Percentiles rank a stretch among this genome's conserved stretches.
Conservation (phyloP, 2,329 filamentous ascomycete species). For the Colletotrichum lindemuthianum region DNA sequence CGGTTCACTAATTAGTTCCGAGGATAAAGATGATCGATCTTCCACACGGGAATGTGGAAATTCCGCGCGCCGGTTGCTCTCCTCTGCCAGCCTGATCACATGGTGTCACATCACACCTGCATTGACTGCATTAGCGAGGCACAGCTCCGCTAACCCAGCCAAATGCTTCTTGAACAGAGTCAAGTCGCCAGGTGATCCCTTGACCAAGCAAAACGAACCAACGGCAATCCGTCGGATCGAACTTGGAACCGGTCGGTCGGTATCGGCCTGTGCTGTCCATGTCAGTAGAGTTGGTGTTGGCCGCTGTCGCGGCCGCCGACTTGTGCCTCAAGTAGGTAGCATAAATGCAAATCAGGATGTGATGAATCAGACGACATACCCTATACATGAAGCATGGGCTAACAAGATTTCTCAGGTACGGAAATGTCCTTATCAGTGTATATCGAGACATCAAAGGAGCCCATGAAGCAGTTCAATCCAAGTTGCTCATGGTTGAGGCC, state of each 20-base stretch:
- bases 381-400: no score
- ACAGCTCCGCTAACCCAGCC: neutral
- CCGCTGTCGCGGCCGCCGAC: slow-evolving; percentile 1
- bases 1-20: no score
- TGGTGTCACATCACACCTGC: neutral
- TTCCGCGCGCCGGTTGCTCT: neutral
- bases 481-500: neutral
- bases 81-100: slow-evolving; percentile 1
- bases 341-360: neutral
- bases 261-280: neutral
- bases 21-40: no score
- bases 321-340: neutral
- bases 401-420: neutral
- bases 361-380: no score
- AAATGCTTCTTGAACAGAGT: neutral
- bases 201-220: no score
- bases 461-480: neutral
- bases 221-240: no score
- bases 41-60: no score
- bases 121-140: neutral
- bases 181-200: no score
- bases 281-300: slow-evolving; percentile 6
- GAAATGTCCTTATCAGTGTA: neutral
- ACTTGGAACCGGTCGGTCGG: no score
- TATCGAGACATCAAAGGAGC: slow-evolving; percentile 2